phyloP scores from a whole-genome alignment of 2,329 filamentous ascomycete genomes.

The Calonectria pseudoreteaudii region DNA sequence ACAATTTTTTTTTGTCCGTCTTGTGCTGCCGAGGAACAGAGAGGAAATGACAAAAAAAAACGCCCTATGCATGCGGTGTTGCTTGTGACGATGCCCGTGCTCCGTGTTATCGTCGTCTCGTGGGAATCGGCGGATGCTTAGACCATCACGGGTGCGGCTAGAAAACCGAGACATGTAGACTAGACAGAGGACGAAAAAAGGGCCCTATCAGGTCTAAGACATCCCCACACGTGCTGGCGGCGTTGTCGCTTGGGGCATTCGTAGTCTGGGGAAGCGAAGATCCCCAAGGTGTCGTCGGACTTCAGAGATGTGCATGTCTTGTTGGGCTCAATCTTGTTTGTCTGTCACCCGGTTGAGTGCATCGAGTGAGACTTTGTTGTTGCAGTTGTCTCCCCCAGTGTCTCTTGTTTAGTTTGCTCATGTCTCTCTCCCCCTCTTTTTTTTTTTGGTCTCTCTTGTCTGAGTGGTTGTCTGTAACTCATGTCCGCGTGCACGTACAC shows the following conservation, averaged over 20 bases:
- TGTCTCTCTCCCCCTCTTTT: not conserved
- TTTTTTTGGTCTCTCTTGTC: not conserved
- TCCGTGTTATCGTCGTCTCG: not conserved
- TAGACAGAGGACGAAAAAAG: not conserved
- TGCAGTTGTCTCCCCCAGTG: not conserved
- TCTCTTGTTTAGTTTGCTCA: not conserved
- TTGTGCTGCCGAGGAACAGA: not conserved
- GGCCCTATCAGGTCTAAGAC: conserved; percentile 19
- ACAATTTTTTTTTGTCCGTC: not conserved
- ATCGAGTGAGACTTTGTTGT: not conserved
- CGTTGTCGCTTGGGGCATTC: not conserved
- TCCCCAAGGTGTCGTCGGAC: not conserved
- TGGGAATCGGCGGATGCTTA: not conserved
- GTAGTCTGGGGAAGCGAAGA: conserved; percentile 11
- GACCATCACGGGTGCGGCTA: conserved; percentile 1
- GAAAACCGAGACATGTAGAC: conserved; percentile 9
- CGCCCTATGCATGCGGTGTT: not conserved
- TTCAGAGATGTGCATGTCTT: not conserved
- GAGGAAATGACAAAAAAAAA: not conserved
- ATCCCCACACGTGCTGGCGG: conserved; percentile 19
- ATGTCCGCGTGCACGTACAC: not conserved
- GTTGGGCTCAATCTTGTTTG: not conserved
- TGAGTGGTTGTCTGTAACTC: not conserved
- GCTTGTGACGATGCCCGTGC: conserved; percentile 3
- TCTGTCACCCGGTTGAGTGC: not conserved